phyloP scores from a whole-genome alignment of 306 rosid species.

The Acacia acuminata region DNA sequence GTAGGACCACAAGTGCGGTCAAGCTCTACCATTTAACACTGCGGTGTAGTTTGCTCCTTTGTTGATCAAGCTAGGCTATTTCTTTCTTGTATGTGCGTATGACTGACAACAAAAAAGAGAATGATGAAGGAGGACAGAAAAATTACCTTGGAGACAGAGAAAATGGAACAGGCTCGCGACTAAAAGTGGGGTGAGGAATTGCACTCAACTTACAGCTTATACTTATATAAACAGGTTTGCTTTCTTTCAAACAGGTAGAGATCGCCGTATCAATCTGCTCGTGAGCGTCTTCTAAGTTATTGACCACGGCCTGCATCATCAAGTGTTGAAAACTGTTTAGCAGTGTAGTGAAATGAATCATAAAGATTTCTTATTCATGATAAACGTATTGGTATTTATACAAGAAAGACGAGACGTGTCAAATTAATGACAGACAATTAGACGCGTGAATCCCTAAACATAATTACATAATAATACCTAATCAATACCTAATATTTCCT shows the following conservation, averaged over 20 bases:
- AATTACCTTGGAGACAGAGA: conserved; percentile 58
- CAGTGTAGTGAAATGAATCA: too few species aligned
- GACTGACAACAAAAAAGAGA: background rate
- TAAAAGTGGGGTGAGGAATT: conserved; percentile 85
- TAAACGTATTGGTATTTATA: too few species aligned
- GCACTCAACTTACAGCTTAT: conserved; percentile 75
- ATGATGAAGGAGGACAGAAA: background rate
- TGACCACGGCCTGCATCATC: conserved; percentile 67
- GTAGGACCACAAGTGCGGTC: too few species aligned
- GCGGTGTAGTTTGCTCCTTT: background rate
- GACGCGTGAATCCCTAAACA: too few species aligned
- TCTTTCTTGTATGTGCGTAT: background rate
- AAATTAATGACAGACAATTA: too few species aligned
- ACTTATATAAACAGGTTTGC: conserved; percentile 93
- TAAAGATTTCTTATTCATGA: too few species aligned
- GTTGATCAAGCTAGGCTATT: background rate
- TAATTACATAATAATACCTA: too few species aligned
- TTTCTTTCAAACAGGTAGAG: conserved; percentile 77
- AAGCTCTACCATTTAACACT: too few species aligned
- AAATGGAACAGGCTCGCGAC: conserved; percentile 72
- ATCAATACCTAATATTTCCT: too few species aligned
- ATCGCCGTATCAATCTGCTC: conserved; percentile 82
- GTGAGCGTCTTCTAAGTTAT: conserved; percentile 82
- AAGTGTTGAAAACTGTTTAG: background rate
- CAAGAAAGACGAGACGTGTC: too few species aligned